Conservation (phyloP, 1,139 yeast species). For the Protomyces gravidus region DNA sequence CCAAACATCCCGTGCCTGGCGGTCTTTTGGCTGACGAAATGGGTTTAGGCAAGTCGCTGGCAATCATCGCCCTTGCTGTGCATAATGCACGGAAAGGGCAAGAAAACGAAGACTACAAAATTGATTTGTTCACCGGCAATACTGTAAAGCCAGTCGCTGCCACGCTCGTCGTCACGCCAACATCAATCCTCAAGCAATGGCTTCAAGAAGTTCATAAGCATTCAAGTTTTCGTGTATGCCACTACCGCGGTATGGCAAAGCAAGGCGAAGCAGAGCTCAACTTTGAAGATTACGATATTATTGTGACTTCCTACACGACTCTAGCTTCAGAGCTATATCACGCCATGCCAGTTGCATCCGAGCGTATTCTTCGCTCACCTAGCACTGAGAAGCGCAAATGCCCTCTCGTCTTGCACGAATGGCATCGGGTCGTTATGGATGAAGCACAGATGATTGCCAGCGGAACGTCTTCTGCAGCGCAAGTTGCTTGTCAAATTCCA, state of each 20-base stretch:
- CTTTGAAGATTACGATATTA: constrained; percentile 64
- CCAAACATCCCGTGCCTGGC: constrained; percentile 19
- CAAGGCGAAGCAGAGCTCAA: not conserved
- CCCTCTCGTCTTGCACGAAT: constrained; percentile 76
- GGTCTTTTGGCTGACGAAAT: constrained; percentile 47
- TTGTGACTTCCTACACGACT: constrained; percentile 69
- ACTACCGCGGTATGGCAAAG: constrained; percentile 21
- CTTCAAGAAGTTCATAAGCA: constrained; percentile 60
- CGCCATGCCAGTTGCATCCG: constrained; percentile 58
- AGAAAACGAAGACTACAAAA: constrained; percentile 30
- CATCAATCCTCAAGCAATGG: constrained; percentile 81
- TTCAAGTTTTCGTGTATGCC: constrained; percentile 59
- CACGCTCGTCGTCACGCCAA: constrained; percentile 80
- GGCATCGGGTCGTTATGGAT: constrained; percentile 79
- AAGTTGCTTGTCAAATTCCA: constrained; percentile 73
- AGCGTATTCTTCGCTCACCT: constrained; percentile 41
- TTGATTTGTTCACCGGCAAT: constrained; percentile 49
- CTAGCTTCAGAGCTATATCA: constrained; percentile 73
- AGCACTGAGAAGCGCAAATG: constrained; percentile 43
- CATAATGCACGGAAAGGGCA: constrained; percentile 49
- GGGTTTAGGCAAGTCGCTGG: constrained; percentile 96
- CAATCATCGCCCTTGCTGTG: constrained; percentile 61
- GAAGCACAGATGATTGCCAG: constrained; percentile 91
- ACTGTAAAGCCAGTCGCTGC: constrained; percentile 56
- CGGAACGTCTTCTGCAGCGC: constrained; percentile 69